A percentile compares a stretch with the other conserved stretches of the same genome.
Conservation (phyloP, 2,329 filamentous ascomycete genomes). For the Cercospora zeae-maydis region DNA sequence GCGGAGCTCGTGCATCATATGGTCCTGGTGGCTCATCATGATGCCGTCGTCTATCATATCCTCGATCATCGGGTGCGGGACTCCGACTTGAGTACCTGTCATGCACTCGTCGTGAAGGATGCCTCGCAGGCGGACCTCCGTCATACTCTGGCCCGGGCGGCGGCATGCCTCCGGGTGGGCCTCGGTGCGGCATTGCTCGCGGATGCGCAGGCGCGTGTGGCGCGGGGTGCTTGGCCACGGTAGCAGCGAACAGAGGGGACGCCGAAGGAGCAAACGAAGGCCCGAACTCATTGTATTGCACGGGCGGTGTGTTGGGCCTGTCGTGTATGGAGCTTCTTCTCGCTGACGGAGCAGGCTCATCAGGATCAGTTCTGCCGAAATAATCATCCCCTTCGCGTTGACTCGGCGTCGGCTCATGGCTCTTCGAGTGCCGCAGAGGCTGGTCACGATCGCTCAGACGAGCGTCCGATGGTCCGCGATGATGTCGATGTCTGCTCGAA, state of each 20-base stretch:
- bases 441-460: slow-evolving; percentile 23
- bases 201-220: slow-evolving; percentile 14
- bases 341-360: slow-evolving; percentile 11
- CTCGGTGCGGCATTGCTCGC: slow-evolving; percentile 9
- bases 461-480: slow-evolving; percentile 15
- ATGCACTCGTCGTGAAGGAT: slow-evolving; percentile 20
- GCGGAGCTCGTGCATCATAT: slow-evolving; percentile 9
- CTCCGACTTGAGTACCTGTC: slow-evolving; percentile 20
- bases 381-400: slow-evolving; percentile 32
- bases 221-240: slow-evolving; percentile 21
- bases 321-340: slow-evolving; percentile 24
- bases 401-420: slow-evolving; percentile 41
- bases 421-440: slow-evolving; percentile 41
- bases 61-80: slow-evolving; percentile 16
- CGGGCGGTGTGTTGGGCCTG: slow-evolving; percentile 22
- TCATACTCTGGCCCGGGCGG: slow-evolving; percentile 13
- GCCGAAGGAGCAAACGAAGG: slow-evolving; percentile 44
- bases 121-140: slow-evolving; percentile 18
- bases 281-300: slow-evolving; percentile 24
- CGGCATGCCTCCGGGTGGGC: slow-evolving; percentile 1
- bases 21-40: slow-evolving; percentile 9
- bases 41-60: slow-evolving; percentile 16
- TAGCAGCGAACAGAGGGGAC: slow-evolving; percentile 44
- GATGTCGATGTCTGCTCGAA: slow-evolving; percentile 19
- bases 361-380: slow-evolving; percentile 19